Conservation (phyloP, 352 stramenopile species). For the Pythium utonaiense region DNA sequence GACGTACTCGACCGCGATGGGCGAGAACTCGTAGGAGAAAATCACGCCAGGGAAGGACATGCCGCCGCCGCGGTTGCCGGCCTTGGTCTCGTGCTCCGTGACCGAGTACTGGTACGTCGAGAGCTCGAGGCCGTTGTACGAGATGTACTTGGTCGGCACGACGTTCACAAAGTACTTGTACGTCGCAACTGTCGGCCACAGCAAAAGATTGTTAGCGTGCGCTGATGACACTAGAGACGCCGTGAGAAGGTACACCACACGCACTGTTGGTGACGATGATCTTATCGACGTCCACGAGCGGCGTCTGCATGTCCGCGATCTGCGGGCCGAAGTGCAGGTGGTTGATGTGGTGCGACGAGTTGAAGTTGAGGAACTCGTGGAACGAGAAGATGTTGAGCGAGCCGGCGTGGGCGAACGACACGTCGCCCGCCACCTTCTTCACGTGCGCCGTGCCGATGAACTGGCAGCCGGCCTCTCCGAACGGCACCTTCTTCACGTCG, state of each 20-base stretch:
- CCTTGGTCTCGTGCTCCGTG: conserved; percentile 67
- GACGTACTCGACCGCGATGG: conserved; percentile 86
- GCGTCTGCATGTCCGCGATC: conserved; percentile 84
- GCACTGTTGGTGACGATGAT: conserved; percentile 76
- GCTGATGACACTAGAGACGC: background rate
- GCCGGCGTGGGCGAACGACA: conserved; percentile 84
- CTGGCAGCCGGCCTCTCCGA: conserved; percentile 69
- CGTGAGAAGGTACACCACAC: background rate
- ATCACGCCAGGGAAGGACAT: conserved; percentile 81
- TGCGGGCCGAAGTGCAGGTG: conserved; percentile 70
- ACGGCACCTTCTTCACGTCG: conserved; percentile 56
- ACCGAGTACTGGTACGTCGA: conserved; percentile 87
- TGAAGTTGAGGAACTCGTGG: conserved; percentile 87
- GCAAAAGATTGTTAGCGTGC: conserved; percentile 1
- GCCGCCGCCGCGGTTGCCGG: conserved; percentile 35
- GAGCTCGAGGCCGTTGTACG: conserved; percentile 61
- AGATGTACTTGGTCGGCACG: conserved; percentile 83
- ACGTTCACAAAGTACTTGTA: conserved; percentile 90
- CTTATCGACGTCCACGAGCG: conserved; percentile 82
- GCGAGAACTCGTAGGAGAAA: conserved; percentile 88
- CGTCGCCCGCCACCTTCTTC: conserved; percentile 79
- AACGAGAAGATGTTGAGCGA: conserved; percentile 87
- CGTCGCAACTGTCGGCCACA: conserved; percentile 48
- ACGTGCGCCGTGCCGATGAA: conserved; percentile 65
- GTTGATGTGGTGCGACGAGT: conserved; percentile 83